A percentile compares a stretch with the other conserved stretches of the same genome.
Conservation (phyloP, 2,329 filamentous ascomycete species). For the Cyphellophora attinorum region DNA sequence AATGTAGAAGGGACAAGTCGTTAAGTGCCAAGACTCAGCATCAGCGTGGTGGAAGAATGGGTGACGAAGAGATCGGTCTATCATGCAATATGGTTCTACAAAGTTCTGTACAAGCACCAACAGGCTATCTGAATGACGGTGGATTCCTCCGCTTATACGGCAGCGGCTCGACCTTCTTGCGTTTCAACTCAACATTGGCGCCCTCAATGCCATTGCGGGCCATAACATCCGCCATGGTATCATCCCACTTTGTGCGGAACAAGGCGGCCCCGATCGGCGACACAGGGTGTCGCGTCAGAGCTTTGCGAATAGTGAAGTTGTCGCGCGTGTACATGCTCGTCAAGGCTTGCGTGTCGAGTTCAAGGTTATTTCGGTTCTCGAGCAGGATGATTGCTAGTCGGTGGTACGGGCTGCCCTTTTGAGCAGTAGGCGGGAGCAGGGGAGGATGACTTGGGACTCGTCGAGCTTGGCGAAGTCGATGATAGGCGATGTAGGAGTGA, state of each 20-base stretch:
- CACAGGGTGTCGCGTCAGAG: slow-evolving; percentile 60
- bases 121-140: slow-evolving; percentile 32
- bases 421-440: slow-evolving; percentile 77
- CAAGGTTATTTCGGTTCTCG: slow-evolving; percentile 59
- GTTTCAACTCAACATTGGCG: slow-evolving; percentile 74
- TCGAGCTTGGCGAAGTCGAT: slow-evolving; percentile 57
- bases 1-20: too few species aligned
- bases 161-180: slow-evolving; percentile 61
- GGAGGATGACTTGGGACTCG: slow-evolving; percentile 57
- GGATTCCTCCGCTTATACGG: slow-evolving; percentile 54
- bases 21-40: too few species aligned
- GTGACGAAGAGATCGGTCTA: slow-evolving; percentile 18
- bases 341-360: slow-evolving; percentile 51
- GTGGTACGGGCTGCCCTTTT: slow-evolving; percentile 88
- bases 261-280: slow-evolving; percentile 72
- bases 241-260: slow-evolving; percentile 86
- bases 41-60: too few species aligned
- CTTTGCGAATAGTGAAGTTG: slow-evolving; percentile 64
- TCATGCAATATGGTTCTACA: slow-evolving; percentile 6
- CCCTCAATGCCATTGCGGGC: slow-evolving; percentile 63
- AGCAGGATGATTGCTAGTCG: slow-evolving; percentile 75
- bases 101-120: slow-evolving; percentile 22
- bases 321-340: slow-evolving; percentile 46
- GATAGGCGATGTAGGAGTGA: slow-evolving; percentile 51
- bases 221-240: slow-evolving; percentile 82